phyloP scores from a whole-genome alignment of 2,329 filamentous ascomycete species.

The Fusarium sterilihyphosum region DNA sequence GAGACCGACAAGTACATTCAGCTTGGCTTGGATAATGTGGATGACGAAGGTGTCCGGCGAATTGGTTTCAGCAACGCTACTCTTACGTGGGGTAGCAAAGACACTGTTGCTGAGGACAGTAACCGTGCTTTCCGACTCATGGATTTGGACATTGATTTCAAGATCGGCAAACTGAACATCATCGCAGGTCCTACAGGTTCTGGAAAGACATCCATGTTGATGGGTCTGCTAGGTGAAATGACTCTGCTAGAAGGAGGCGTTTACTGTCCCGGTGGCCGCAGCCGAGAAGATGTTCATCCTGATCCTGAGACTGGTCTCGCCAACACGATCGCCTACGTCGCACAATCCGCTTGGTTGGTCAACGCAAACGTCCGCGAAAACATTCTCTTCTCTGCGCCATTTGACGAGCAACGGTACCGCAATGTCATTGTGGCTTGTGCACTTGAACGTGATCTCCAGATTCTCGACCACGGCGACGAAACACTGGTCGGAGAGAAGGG shows the following conservation, averaged over 20 bases:
- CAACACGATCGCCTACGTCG: constrained; percentile 95
- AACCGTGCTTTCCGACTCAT: constrained; percentile 84
- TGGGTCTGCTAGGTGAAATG: constrained; percentile 98
- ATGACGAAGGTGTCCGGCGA: constrained; percentile 74
- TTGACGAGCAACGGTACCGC: constrained; percentile 83
- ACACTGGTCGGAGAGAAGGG: constrained; percentile 97
- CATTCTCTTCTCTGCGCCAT: constrained; percentile 87
- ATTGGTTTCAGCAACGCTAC: constrained; percentile 89
- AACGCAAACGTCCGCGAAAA: constrained; percentile 97
- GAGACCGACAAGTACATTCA: constrained; percentile 97
- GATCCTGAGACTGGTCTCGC: constrained; percentile 87
- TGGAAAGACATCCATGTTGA: constrained; percentile 93
- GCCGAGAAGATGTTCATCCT: constrained; percentile 83
- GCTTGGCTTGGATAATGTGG: constrained; percentile 74
- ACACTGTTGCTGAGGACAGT: constrained; percentile 68
- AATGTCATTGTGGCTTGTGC: constrained; percentile 92
- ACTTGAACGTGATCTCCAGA: constrained; percentile 88
- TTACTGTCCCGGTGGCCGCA: constrained; percentile 84
- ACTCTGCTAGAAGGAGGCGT: constrained; percentile 82
- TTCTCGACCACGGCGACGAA: constrained; percentile 90
- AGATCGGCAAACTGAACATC: constrained; percentile 87
- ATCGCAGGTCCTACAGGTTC: constrained; percentile 93
- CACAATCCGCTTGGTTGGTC: constrained; percentile 95
- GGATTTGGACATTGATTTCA: constrained; percentile 84
- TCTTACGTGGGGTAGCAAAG: constrained; percentile 86